Evolutionary conservation across 345 rosid species (phyloP), one percentile per base, ranked within the genome.

Genomic region (Brassica incana): DNA sequence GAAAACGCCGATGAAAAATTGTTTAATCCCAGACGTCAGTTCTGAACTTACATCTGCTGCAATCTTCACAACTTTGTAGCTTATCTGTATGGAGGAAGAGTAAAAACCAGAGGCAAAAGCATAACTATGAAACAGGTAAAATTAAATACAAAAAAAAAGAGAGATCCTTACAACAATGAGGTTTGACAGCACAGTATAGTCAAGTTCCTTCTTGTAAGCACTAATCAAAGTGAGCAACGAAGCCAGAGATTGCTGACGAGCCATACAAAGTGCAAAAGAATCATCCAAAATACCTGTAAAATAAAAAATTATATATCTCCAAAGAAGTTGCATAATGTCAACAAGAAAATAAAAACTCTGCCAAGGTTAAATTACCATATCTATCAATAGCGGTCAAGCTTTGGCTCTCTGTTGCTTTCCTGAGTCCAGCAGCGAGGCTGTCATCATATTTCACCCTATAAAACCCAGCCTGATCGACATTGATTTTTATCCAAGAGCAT

Each of bases 381-480:
- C 97, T 95, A 78, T 95, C 98, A 0, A 88, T 87, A 75, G 90
- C 83, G 71, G 85, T 79, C 72, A 95, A 83, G 74, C 74, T 36
- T 72, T 88, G 85, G 43, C 84, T 93, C 86, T 92, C 93, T 77
- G 91, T 89, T 16, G 93, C 98, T 79, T 40, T 65, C 77, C 88
- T 85, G 67, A 95, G 90, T 77, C 87, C 85, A 82, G 93, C 88
- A 10, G 88, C 85, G 77, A 95, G 97, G 48, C 83, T 85, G 56
- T 93, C 88, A 38, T 91, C 97, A 76, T 95, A 93, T 82, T 93
- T 95, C 82, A 95, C 97, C 80, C 96, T 85, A 65, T 93, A 93
- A 85, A 95, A 95, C 73, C 99, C 98, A 77, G 94, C 76, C 87
- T 87, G 98, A 77, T 89, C 84, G 61, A 90, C 89, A 75, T 95